Conservation (phyloP, 495 filamentous ascomycete genomes). For the Rhypophila decipiens region DNA sequence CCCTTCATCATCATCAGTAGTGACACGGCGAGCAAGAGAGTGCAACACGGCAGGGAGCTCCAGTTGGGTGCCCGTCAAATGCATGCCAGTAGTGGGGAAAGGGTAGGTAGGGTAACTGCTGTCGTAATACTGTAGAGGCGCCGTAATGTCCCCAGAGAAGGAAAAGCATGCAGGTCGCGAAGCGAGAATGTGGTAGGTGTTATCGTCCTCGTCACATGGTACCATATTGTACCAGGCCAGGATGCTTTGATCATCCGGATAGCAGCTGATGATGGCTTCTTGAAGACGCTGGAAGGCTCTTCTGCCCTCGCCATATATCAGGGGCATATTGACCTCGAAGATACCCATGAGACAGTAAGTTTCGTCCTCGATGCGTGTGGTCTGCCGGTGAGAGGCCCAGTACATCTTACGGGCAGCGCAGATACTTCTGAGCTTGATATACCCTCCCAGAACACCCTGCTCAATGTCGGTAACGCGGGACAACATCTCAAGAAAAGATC, state of each 20-base stretch:
- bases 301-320: constrained; percentile 28
- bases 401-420: constrained; percentile 26
- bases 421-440: neutral
- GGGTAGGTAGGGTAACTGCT: too few species aligned
- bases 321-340: constrained; percentile 29
- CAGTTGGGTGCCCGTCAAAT: neutral
- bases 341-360: constrained; percentile 30
- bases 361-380: constrained; percentile 22
- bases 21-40: too few species aligned
- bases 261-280: constrained; percentile 13
- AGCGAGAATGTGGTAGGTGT: neutral
- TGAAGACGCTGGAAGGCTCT: constrained; percentile 24
- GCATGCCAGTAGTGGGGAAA: too few species aligned
- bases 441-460: neutral
- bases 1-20: too few species aligned
- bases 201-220: too few species aligned
- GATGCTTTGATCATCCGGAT: neutral
- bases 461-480: constrained; percentile 1
- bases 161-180: neutral
- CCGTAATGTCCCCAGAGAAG: neutral
- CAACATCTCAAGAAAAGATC: neutral
- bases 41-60: too few species aligned
- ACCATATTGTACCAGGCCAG: neutral
- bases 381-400: constrained; percentile 26
- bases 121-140: too few species aligned